Conservation (phyloP, 352 stramenopile species). For the Pythium coloratum region DNA sequence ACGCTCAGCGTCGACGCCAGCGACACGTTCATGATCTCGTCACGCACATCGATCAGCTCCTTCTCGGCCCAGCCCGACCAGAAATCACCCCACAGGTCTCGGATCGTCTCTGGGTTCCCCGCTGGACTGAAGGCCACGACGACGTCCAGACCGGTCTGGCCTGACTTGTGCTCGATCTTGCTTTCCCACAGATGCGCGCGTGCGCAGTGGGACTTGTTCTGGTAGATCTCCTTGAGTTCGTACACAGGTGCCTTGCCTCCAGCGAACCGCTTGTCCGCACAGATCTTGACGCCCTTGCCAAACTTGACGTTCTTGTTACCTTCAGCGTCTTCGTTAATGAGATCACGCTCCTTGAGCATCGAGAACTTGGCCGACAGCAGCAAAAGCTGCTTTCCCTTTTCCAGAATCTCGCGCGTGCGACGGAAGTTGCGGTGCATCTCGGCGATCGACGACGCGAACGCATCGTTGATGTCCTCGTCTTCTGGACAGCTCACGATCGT, state of each 20-base stretch:
- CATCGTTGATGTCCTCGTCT: slow-evolving; percentile 79
- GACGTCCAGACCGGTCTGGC: slow-evolving; percentile 49
- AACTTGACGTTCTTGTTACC: slow-evolving; percentile 89
- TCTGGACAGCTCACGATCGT: slow-evolving; percentile 72
- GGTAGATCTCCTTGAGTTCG: slow-evolving; percentile 84
- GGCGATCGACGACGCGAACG: slow-evolving; percentile 70
- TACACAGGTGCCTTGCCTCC: slow-evolving; percentile 61
- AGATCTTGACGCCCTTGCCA: slow-evolving; percentile 73
- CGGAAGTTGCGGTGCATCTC: slow-evolving; percentile 79
- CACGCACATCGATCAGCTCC: slow-evolving; percentile 78
- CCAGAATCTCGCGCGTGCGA: slow-evolving; percentile 69
- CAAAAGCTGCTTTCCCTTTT: slow-evolving; percentile 75
- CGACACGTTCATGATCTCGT: slow-evolving; percentile 75
- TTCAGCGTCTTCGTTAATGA: slow-evolving; percentile 84
- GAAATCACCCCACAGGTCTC: slow-evolving; percentile 83
- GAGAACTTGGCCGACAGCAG: slow-evolving; percentile 86
- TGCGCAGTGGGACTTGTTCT: slow-evolving; percentile 82
- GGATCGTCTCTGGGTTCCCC: slow-evolving; percentile 79
- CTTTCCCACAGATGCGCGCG: slow-evolving; percentile 79
- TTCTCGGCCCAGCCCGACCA: slow-evolving; percentile 87
- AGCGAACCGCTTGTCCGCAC: slow-evolving; percentile 51
- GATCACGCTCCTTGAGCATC: slow-evolving; percentile 85
- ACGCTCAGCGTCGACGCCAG: slow-evolving; percentile 73
- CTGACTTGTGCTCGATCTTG: slow-evolving; percentile 38
- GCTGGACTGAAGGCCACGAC: slow-evolving; percentile 82